phyloP scores from a whole-genome alignment of 192 early-diverging fungal genomes.

The Podila epigama region DNA sequence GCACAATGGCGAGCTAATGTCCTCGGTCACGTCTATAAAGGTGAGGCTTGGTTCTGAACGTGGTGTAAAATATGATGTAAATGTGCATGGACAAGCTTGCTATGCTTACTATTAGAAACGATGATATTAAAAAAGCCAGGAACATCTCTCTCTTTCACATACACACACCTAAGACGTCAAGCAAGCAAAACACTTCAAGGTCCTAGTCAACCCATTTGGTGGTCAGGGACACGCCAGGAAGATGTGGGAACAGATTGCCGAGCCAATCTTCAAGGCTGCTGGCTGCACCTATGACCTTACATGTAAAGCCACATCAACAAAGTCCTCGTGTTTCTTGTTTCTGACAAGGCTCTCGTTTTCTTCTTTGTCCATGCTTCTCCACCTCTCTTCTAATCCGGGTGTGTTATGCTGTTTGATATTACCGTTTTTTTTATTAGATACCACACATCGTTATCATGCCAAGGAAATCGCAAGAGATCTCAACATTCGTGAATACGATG shows the following conservation, averaged over 20 bases:
- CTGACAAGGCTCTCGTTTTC: background rate
- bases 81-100: too few species aligned
- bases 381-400: background rate
- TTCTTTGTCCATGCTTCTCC: background rate
- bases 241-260: conserved; percentile 60
- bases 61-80: too few species aligned
- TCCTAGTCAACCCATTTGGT: conserved; percentile 80
- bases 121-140: too few species aligned
- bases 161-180: conserved; percentile 20
- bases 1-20: conserved; percentile 33
- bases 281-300: conserved; percentile 58
- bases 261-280: conserved; percentile 71
- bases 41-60: background rate
- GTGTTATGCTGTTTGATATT: too few species aligned
- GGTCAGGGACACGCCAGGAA: conserved; percentile 70
- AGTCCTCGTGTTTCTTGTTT: background rate
- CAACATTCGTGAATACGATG: conserved; percentile 62
- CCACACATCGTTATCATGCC: conserved; percentile 65
- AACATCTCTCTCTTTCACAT: too few species aligned
- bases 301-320: conserved; percentile 42
- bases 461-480: conserved; percentile 66
- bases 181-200: conserved; percentile 49
- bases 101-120: too few species aligned
- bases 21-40: conserved; percentile 44
- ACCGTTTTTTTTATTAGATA: conserved; percentile 52